Evolutionary conservation across 2,329 filamentous ascomycete species (phyloP).

Genomic region (Pseudovirgaria hyperparasitica): DNA sequence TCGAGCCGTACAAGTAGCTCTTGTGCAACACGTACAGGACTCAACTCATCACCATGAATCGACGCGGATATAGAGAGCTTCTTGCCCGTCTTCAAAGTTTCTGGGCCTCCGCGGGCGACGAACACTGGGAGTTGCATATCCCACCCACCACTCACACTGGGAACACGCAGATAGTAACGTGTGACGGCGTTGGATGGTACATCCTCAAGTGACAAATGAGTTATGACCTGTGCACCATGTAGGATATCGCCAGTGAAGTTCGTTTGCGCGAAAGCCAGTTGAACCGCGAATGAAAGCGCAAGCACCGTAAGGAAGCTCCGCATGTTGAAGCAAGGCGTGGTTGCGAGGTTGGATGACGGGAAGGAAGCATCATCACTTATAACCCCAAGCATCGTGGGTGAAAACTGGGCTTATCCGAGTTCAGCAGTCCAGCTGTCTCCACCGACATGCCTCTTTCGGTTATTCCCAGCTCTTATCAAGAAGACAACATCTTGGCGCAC

Average conservation of each 20-base stretch:
- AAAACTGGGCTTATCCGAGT: no score
- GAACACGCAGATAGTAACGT: conserved; percentile 24
- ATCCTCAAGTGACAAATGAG: conserved; percentile 21
- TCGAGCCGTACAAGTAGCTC: conserved; percentile 20
- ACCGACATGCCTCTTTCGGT: no score
- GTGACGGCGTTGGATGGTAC: conserved; percentile 23
- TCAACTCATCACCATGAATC: conserved; percentile 27
- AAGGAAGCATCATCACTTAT: no score
- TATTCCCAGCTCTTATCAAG: no score
- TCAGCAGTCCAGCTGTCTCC: no score
- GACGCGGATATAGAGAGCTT: conserved; percentile 24
- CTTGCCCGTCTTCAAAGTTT: conserved; percentile 21
- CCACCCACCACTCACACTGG: conserved; percentile 25
- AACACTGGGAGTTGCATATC: conserved; percentile 25
- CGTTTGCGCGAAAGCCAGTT: no score
- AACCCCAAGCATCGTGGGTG: no score
- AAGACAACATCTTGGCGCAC: no score
- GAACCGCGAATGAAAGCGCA: no score
- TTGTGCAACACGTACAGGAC: conserved; percentile 24
- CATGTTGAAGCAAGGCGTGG: no score
- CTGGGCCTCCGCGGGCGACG: conserved; percentile 23
- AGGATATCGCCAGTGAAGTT: conserved; percentile 21
- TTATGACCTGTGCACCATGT: conserved; percentile 19
- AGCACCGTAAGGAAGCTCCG: no score
- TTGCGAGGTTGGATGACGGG: no score